These are phyloP conservation scores for Hymenoscyphus scutula DNA, from an alignment of 2,329 filamentous ascomycete species.

Conservation along the genomic window DNA sequence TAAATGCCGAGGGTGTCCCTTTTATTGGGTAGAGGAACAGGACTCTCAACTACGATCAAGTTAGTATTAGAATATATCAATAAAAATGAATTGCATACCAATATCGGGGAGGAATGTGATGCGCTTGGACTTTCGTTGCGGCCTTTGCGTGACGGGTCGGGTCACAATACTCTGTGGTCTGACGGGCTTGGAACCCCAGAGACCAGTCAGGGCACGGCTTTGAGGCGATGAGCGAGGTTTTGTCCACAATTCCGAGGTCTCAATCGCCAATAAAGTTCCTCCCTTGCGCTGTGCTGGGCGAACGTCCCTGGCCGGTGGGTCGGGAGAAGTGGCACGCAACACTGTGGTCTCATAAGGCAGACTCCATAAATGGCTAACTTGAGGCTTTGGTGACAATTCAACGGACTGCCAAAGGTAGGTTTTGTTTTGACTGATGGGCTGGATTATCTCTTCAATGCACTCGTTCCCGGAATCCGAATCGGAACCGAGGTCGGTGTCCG, in stretches of 20 bases:
- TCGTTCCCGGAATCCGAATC: conserved; percentile 22
- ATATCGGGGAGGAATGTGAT: conserved; percentile 63
- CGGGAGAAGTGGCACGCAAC: conserved; percentile 14
- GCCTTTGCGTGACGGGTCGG: conserved; percentile 51
- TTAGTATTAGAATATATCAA: conserved; percentile 16
- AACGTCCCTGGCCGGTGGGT: conserved; percentile 32
- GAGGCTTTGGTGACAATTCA: conserved; percentile 17
- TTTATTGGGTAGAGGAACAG: conserved; percentile 56
- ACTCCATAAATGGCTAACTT: conserved; percentile 30
- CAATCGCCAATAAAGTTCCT: conserved; percentile 21
- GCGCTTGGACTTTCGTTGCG: conserved; percentile 53
- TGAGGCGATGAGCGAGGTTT: conserved; percentile 24
- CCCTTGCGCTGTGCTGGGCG: conserved; percentile 28
- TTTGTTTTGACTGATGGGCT: conserved; percentile 8
- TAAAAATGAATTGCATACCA: conserved; percentile 23
- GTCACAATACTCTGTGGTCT: conserved; percentile 33
- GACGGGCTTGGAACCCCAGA: conserved; percentile 34
- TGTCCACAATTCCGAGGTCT: conserved; percentile 32
- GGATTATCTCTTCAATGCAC: conserved; percentile 1
- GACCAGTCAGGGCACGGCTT: conserved; percentile 21
- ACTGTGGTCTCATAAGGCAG: conserved; percentile 18
- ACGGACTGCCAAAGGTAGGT: conserved; percentile 28
- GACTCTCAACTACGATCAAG: conserved; percentile 50
- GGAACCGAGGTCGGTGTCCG: conserved; percentile 33
- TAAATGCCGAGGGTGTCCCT: conserved; percentile 61